These are phyloP conservation scores for Acer saccharum DNA, from an alignment of 345 rosid species.

Conservation along the genomic window DNA sequence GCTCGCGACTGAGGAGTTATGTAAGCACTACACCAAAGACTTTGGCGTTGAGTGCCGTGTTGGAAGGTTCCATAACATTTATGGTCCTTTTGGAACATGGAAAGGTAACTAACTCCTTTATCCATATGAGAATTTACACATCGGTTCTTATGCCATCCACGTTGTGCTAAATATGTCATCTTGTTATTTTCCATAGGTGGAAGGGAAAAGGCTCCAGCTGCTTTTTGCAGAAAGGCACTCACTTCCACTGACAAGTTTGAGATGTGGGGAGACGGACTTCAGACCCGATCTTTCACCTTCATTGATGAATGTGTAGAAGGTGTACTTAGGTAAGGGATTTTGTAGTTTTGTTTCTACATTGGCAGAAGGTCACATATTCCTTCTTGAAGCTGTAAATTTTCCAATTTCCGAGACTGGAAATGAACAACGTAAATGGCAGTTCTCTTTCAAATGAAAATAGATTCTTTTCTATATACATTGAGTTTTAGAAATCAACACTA, in stretches of 20 bases:
- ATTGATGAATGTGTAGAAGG: constrained; percentile 99
- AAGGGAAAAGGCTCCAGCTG: constrained; percentile 99
- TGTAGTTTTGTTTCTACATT: background rate
- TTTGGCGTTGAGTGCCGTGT: constrained; percentile 91
- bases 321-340: constrained; percentile 68
- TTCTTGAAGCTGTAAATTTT: background rate
- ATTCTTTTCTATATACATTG: background rate
- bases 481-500: background rate
- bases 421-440: background rate
- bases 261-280: constrained; percentile 99
- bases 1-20: constrained; percentile 96
- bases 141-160: constrained; percentile 1
- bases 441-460: background rate
- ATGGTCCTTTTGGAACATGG: constrained; percentile 99
- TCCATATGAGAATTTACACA: background rate
- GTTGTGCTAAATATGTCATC: constrained; percentile 2
- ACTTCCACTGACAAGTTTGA: constrained; percentile 86
- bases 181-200: constrained; percentile 60
- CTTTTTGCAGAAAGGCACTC: constrained; percentile 91
- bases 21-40: constrained; percentile 96
- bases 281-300: constrained; percentile 97
- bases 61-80: constrained; percentile 98
- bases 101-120: constrained; percentile 60
- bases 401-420: background rate
- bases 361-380: too few relatives aligned